A percentile compares a stretch with the other conserved stretches of the same genome.
Evolutionary conservation across 2,329 filamentous ascomycete species (phyloP).

Genomic region (Setomelanomma holmii): DNA sequence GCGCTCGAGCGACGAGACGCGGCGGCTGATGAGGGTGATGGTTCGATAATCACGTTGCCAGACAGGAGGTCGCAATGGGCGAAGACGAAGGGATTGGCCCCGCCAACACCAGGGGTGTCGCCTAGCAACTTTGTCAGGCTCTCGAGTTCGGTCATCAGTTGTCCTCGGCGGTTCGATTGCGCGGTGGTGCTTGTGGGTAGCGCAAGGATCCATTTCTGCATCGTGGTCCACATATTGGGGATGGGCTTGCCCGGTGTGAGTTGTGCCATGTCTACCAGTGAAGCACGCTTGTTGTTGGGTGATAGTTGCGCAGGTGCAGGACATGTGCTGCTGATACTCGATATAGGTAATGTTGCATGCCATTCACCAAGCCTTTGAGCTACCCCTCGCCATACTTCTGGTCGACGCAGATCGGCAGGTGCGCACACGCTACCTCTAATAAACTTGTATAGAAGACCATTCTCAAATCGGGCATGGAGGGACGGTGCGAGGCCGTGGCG

Average conservation of each 20-base stretch:
- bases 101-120: slow-evolving; percentile 76
- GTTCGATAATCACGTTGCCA: slow-evolving; percentile 91
- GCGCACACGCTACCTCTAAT: slow-evolving; percentile 81
- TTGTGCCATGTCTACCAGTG: slow-evolving; percentile 44
- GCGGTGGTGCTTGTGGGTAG: slow-evolving; percentile 76
- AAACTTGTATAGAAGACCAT: slow-evolving; percentile 94
- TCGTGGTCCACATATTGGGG: slow-evolving; percentile 93
- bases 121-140: slow-evolving; percentile 75
- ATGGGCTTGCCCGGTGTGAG: slow-evolving; percentile 70
- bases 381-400: slow-evolving; percentile 80
- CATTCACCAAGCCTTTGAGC: slow-evolving; percentile 87
- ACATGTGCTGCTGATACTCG: slow-evolving; percentile 54
- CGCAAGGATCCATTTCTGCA: slow-evolving; percentile 94
- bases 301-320: slow-evolving; percentile 40
- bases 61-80: slow-evolving; percentile 95
- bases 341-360: slow-evolving; percentile 76
- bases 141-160: slow-evolving; percentile 76
- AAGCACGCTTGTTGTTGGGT: slow-evolving; percentile 44
- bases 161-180: slow-evolving; percentile 70
- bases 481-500: slow-evolving; percentile 82
- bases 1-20: slow-evolving; percentile 43
- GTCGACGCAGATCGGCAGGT: slow-evolving; percentile 78
- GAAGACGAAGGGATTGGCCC: slow-evolving; percentile 78
- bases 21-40: slow-evolving; percentile 48
- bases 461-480: slow-evolving; percentile 89